A percentile compares a stretch with the other conserved stretches of the same genome.
These are phyloP conservation scores for Cercospora zeae-maydis DNA, from an alignment of 2,329 filamentous ascomycete species.

Conservation along the genomic window DNA sequence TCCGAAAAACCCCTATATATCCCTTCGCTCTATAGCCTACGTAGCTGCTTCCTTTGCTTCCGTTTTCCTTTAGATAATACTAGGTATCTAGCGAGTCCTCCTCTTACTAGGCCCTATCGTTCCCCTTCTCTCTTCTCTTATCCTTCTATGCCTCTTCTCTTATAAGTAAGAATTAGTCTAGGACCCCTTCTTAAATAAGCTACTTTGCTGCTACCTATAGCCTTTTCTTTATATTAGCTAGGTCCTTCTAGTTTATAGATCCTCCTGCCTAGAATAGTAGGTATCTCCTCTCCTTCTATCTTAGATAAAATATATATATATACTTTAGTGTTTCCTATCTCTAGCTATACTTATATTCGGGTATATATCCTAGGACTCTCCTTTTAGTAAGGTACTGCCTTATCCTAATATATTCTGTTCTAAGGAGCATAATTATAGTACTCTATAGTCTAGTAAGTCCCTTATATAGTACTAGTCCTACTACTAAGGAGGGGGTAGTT, in stretches of 20 bases:
- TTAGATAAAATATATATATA: neutral
- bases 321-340: neutral
- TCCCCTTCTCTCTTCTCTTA: neutral
- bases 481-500: neutral
- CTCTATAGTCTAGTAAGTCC: neutral
- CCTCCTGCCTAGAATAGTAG: neutral
- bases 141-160: neutral
- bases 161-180: neutral
- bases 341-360: neutral
- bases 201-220: neutral
- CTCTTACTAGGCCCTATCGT: neutral
- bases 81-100: no score
- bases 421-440: neutral
- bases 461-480: neutral
- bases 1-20: neutral
- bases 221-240: neutral
- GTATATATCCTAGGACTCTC: neutral
- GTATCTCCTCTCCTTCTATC: neutral
- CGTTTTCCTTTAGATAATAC: neutral
- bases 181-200: neutral
- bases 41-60: neutral
- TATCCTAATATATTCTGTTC: neutral
- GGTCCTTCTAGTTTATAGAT: neutral
- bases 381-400: neutral
- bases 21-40: neutral